phyloP scores from a whole-genome alignment of 441 rosid species.

The Capsella rubella region DNA sequence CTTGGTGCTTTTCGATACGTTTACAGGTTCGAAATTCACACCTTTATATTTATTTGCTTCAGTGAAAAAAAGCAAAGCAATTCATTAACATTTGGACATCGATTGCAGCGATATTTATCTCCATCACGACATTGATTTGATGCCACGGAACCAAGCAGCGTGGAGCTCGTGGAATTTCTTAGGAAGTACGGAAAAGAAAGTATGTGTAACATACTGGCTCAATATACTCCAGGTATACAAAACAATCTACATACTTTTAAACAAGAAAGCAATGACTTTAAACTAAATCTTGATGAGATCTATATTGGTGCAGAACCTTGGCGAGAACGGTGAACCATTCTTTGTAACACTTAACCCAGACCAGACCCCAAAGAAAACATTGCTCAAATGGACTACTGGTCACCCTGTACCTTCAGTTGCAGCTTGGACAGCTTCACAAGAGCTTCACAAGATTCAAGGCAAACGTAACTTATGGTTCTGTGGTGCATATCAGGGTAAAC shows the following conservation, averaged over 20 bases:
- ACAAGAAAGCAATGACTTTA: neutral
- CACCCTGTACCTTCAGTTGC: constrained; percentile 89
- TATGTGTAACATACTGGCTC: constrained; percentile 91
- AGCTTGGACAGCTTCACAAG: constrained; percentile 77
- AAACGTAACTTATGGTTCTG: constrained; percentile 88
- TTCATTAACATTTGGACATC: constrained; percentile 15
- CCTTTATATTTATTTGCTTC: neutral
- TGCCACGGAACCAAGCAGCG: constrained; percentile 81
- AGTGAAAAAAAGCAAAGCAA: neutral
- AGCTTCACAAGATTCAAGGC: constrained; percentile 78
- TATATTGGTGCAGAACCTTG: constrained; percentile 73
- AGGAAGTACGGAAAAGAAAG: constrained; percentile 63
- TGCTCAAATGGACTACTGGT: constrained; percentile 82
- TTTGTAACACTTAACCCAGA: constrained; percentile 85
- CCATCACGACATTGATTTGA: constrained; percentile 72
- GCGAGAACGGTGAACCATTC: constrained; percentile 64
- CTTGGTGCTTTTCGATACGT: constrained; percentile 90
- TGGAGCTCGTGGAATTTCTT: constrained; percentile 98
- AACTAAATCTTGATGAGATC: constrained; percentile 17
- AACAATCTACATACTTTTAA: neutral
- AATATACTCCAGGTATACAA: constrained; percentile 82
- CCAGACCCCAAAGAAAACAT: constrained; percentile 56
- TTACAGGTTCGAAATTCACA: constrained; percentile 56
- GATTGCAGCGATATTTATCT: constrained; percentile 77
- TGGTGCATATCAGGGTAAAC: constrained; percentile 82